Evolutionary conservation across 1,139 yeast species (phyloP), one percentile per base, ranked within the genome.

Genomic region (Geotrichum candidum): DNA sequence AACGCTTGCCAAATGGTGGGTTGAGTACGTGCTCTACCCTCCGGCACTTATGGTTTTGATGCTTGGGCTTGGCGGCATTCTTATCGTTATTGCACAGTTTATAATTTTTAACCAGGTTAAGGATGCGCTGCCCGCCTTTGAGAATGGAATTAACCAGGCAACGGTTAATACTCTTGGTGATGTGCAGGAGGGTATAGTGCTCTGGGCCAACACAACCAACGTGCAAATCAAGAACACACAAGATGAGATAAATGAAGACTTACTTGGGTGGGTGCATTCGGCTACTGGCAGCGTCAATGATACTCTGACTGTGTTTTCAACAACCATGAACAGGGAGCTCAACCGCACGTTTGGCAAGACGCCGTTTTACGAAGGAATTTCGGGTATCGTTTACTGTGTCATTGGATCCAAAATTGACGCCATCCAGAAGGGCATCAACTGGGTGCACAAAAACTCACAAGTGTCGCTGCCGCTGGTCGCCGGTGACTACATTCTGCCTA

Each of bases 381-480:
- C 72, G 15, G 68, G 81, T 76, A 84, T 91, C 0, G 88, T 91
- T 5, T 84, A 86, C 58, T 94, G 99, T 75, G 83, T 89, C 0
- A 77, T 94, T 52, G 95, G 91, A 15, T 78, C 86, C 61, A 94
- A 92, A 70, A 72, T 92, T 6, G 78, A 79, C 3, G 79, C 80
- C 45, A 76, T 91, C 0, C 88, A 88, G 66, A 71, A 80, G 29
- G 98, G 96, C 0, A 73, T 92, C 60, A 81, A 85, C 0, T 94
- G 98, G 98, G 76, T 92, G 1, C 80, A 87, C 67, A 77, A 85
- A 45, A 79, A 88, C 66, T 80, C 92, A 2, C 77, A 82, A 18
- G 75, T 92, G 1, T 66, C 76, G 0, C 70, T 92, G 0, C 97
- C 97, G 0, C 54, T 35, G 11, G 59, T 62, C 13, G 50, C 60